phyloP scores from a whole-genome alignment of 176 grass and related monocot genomes.

The Ananas comosus region DNA sequence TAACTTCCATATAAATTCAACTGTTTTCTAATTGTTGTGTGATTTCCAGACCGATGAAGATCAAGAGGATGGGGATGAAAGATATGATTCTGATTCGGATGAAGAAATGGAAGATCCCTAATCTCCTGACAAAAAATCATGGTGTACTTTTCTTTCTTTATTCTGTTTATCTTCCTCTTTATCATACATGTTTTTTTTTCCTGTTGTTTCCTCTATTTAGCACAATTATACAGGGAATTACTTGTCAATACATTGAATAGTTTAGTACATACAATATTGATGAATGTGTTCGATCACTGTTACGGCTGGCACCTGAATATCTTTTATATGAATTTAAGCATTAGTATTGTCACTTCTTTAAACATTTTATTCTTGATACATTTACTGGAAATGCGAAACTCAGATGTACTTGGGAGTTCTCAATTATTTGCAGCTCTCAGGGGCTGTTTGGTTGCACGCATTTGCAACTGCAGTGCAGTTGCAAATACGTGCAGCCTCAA shows the following conservation, averaged over 20 bases:
- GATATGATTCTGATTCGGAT: not conserved
- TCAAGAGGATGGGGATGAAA: conserved; percentile 6
- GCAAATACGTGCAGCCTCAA: no score
- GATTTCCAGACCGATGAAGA: conserved; percentile 2
- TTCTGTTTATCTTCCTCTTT: not conserved
- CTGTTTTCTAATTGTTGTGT: not conserved
- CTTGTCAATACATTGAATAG: not conserved
- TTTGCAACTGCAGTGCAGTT: no score
- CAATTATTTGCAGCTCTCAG: no score
- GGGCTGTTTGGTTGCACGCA: no score
- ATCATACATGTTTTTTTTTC: not conserved
- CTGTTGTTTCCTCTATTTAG: not conserved
- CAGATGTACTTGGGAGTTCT: no score
- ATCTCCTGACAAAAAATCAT: not conserved
- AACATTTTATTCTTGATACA: no score
- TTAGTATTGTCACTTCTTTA: no score
- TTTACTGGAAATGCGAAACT: no score
- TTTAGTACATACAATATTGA: no score
- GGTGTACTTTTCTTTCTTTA: not conserved
- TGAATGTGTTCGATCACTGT: no score
- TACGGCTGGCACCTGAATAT: no score
- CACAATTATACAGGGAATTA: not conserved
- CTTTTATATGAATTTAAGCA: no score
- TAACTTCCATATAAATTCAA: not conserved
- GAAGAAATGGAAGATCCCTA: conserved; percentile 1